These are phyloP conservation scores for Spathaspora boniae DNA, from an alignment of 805 yeast species.

Conservation along the genomic window DNA sequence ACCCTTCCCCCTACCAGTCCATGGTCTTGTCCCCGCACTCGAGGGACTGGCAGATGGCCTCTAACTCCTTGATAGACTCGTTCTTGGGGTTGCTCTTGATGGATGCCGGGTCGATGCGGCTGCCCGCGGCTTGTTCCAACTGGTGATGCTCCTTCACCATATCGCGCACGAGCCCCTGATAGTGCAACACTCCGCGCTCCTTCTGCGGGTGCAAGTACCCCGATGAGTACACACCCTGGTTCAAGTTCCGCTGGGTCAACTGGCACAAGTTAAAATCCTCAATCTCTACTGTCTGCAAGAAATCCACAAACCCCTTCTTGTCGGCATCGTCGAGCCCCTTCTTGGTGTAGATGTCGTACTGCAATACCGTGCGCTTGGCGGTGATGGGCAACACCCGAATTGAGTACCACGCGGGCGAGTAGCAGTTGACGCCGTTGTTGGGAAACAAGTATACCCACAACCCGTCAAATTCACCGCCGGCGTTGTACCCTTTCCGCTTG, in stretches of 20 bases:
- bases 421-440: slow-evolving; percentile 58
- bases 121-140: slow-evolving; percentile 43
- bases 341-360: slow-evolving; percentile 59
- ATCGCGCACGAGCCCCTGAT: slow-evolving; percentile 52
- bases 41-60: slow-evolving; percentile 45
- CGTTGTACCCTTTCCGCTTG: slow-evolving; percentile 38
- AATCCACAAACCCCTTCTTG: slow-evolving; percentile 61
- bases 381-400: slow-evolving; percentile 56
- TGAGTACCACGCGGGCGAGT: slow-evolving; percentile 65
- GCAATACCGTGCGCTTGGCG: slow-evolving; percentile 53
- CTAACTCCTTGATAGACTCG: slow-evolving; percentile 46
- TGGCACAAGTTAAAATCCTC: slow-evolving; percentile 61
- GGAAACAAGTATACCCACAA: slow-evolving; percentile 63
- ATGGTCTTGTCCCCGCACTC: slow-evolving; percentile 34
- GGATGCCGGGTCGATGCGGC: slow-evolving; percentile 49
- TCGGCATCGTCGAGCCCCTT: slow-evolving; percentile 51
- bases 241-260: slow-evolving; percentile 57
- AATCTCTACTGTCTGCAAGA: slow-evolving; percentile 58
- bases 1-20: slow-evolving; percentile 3
- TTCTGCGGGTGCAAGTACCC: slow-evolving; percentile 59
- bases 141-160: slow-evolving; percentile 55
- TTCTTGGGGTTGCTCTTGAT: slow-evolving; percentile 38
- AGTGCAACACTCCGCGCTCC: slow-evolving; percentile 56
- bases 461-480: slow-evolving; percentile 61
- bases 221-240: slow-evolving; percentile 56